Evolutionary conservation across 2,329 filamentous ascomycete species (phyloP).

Genomic region (Clonostachys solani): DNA sequence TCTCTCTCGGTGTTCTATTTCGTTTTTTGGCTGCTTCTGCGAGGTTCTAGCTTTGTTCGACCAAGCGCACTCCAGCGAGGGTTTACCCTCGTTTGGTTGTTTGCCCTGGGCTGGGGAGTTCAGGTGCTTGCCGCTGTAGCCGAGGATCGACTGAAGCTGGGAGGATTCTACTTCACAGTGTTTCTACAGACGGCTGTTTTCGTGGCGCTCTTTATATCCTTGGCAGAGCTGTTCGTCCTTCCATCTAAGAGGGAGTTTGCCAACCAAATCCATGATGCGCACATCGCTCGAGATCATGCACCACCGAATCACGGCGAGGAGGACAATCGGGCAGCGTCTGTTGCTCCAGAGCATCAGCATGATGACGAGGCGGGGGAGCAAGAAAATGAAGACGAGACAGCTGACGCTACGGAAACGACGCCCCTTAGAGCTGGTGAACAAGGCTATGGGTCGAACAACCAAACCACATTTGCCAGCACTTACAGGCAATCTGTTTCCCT

Average conservation of each 20-base stretch:
- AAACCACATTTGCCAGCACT: slow-evolving; percentile 49
- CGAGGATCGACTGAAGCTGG: slow-evolving; percentile 70
- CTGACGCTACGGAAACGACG: slow-evolving; percentile 43
- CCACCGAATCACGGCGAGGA: background rate
- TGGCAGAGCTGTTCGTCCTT: slow-evolving; percentile 77
- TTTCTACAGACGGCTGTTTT: slow-evolving; percentile 77
- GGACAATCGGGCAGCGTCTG: slow-evolving; percentile 1
- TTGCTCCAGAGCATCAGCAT: background rate
- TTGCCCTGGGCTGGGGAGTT: slow-evolving; percentile 66
- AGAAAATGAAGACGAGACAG: slow-evolving; percentile 7
- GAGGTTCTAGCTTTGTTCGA: slow-evolving; percentile 72
- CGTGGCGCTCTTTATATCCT: slow-evolving; percentile 67
- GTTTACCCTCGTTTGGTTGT: slow-evolving; percentile 83
- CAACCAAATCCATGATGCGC: slow-evolving; percentile 46
- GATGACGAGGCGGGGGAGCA: slow-evolving; percentile 4
- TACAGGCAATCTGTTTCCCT: slow-evolving; percentile 45
- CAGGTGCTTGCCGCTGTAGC: slow-evolving; percentile 70
- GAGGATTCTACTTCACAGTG: slow-evolving; percentile 74
- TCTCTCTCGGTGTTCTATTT: slow-evolving; percentile 78
- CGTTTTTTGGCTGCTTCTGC: slow-evolving; percentile 76
- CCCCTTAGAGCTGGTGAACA: slow-evolving; percentile 38
- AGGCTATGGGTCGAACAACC: slow-evolving; percentile 27
- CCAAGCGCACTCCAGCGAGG: slow-evolving; percentile 83
- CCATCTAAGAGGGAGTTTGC: slow-evolving; percentile 68
- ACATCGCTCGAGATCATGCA: slow-evolving; percentile 31